Base-by-base conservation (phyloP, 495 filamentous ascomycete species). In the Hyaloscypha variabilis region DNA sequence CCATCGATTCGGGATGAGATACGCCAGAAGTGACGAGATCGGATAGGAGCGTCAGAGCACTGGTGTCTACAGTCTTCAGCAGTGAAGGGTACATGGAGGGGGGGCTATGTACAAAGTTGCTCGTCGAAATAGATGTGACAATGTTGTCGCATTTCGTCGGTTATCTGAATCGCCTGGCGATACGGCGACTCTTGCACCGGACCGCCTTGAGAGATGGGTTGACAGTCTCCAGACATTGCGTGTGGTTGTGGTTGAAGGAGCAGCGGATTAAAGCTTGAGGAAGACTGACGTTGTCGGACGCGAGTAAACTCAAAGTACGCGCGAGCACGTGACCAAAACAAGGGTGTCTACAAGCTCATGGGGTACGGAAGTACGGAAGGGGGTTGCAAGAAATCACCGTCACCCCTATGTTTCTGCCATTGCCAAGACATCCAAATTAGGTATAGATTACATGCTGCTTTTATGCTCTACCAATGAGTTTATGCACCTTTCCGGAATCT, bases 111-210 rank as follows among this genome's bases (percentile, higher is more conserved):
- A 92, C 90, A 90, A 23, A 92, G 83, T 42, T 86, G 81, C 72
- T 94, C 91, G 71, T 93, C 91, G 4, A 94, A 78, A 73, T 90
- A 91, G 30, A 93, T 88, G 56, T 84, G 84, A 54, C 83, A 86
- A 68, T 91, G 87, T 51, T 87, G 78, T 29, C 80, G 82, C 8
- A 94, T 73, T 65, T 89, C 85, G 56, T 82, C 85, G 0, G 89
- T 85, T 1, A 93, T 74, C 30, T 74, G 73, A 53, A 77, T 80
- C 3, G 83, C 80, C 17, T 80, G 74, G 50, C 85, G 84, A 71
- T 86, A 89, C n/a, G 57, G 55, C 25, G 63, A 49, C n/a, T 42
- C 55, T 19, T 13, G 63, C 56, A 72, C 67, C 30, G 67, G 67
- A 53, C 67, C 64, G 25, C 21, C 51, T 46, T 46, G 39, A 4